Percentiles rank a stretch among this genome's conserved stretches.
These are phyloP conservation scores for Penicillium alfredii DNA, from an alignment of 495 filamentous ascomycete genomes.

Conservation along the genomic window DNA sequence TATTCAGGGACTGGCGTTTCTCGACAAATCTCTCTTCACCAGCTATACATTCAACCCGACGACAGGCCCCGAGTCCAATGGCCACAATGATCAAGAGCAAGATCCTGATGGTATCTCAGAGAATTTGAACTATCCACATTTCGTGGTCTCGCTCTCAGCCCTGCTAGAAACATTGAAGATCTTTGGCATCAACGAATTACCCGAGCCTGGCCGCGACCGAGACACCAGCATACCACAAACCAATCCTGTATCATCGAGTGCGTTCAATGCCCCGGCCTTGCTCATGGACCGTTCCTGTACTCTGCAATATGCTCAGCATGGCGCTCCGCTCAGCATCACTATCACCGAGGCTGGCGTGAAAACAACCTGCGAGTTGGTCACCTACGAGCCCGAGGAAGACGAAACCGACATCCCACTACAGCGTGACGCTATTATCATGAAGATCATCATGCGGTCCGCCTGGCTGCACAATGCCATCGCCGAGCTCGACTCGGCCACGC, in stretches of 20 bases:
- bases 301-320: conserved; percentile 64
- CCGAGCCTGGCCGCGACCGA: conserved; percentile 42
- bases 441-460: conserved; percentile 86
- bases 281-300: conserved; percentile 78
- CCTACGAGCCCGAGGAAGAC: conserved; percentile 66
- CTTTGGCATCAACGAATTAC: conserved; percentile 72
- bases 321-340: conserved; percentile 71
- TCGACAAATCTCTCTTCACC: conserved; percentile 80
- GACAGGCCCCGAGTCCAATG: conserved; percentile 10
- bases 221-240: conserved; percentile 45
- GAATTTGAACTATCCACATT: conserved; percentile 41
- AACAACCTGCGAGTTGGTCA: conserved; percentile 87
- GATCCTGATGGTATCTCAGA: conserved; percentile 32
- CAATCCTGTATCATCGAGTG: conserved; percentile 42
- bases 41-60: conserved; percentile 62
- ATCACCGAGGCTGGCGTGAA: conserved; percentile 80
- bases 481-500: conserved; percentile 71
- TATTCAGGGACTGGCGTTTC: conserved; percentile 82
- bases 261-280: conserved; percentile 69
- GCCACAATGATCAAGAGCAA: conserved; percentile 30
- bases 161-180: conserved; percentile 94
- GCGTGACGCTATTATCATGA: conserved; percentile 71
- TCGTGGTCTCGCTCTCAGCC: conserved; percentile 79
- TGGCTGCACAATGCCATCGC: conserved; percentile 80
- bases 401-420: conserved; percentile 75